Conservation (phyloP, 1,284 basidiomycete genomes). For the Pyrrhoderma lamaoense region DNA sequence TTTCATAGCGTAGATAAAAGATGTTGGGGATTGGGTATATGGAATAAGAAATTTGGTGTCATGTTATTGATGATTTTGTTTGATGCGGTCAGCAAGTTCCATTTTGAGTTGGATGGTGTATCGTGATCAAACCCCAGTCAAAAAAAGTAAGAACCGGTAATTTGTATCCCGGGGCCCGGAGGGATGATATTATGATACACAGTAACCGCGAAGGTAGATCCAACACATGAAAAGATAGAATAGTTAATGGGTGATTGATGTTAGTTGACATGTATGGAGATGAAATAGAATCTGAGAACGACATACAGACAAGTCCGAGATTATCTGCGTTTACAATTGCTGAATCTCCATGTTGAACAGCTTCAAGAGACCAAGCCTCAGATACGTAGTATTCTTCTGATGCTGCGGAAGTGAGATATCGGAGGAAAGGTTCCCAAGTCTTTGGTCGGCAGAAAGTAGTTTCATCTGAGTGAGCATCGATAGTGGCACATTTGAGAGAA, state of each 20-base stretch:
- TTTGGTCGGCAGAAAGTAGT: constrained; percentile 10
- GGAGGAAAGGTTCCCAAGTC: constrained; percentile 31
- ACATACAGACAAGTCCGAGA: constrained; percentile 39
- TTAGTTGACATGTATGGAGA: background rate
- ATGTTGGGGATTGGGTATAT: background rate
- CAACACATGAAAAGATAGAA: too few species aligned
- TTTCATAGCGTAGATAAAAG: too few species aligned
- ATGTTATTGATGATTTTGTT: too few species aligned
- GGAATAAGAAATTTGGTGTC: background rate
- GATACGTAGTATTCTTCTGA: constrained; percentile 28
- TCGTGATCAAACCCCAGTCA: too few species aligned
- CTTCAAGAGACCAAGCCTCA: constrained; percentile 54
- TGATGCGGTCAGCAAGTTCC: too few species aligned
- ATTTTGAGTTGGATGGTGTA: too few species aligned
- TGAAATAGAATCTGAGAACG: too few species aligned
- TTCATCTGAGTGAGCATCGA: background rate
- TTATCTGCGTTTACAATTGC: constrained; percentile 40
- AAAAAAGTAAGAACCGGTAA: too few species aligned
- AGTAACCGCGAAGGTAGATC: too few species aligned
- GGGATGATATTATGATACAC: too few species aligned
- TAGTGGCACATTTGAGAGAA: background rate
- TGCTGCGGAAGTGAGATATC: constrained; percentile 10
- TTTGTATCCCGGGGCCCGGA: too few species aligned
- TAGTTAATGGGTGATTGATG: background rate
- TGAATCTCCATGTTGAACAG: constrained; percentile 48